Conservation (phyloP, 345 rosid species). For the Eutrema yunnanense region DNA sequence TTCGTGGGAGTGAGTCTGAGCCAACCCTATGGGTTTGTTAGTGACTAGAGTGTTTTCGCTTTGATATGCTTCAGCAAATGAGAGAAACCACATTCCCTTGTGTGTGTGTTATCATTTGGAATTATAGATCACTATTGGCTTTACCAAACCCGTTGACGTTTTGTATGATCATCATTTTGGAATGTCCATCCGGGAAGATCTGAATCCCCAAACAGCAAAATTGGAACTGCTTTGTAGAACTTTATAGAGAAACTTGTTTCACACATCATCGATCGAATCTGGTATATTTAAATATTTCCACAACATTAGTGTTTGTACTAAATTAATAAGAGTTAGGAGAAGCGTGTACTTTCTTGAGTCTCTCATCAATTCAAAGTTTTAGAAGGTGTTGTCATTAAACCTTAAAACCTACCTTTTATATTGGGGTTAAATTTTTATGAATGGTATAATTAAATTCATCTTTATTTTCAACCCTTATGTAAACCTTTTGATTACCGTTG, state of each 20-base stretch:
- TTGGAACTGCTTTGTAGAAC: not conserved
- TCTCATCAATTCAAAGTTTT: not conserved
- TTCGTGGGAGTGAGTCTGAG: too few species aligned
- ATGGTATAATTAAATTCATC: not conserved
- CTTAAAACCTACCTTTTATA: not conserved
- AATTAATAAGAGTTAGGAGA: not conserved
- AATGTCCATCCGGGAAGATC: not conserved
- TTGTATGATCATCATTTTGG: not conserved
- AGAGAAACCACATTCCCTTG: too few species aligned
- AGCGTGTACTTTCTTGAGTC: not conserved
- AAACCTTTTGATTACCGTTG: too few species aligned
- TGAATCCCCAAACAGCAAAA: not conserved
- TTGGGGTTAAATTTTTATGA: not conserved
- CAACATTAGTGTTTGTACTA: not conserved
- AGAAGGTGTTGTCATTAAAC: not conserved
- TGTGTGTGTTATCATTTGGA: too few species aligned
- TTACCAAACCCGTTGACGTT: not conserved
- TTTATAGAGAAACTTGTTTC: not conserved
- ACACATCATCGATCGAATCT: not conserved
- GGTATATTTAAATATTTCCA: not conserved
- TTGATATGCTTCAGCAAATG: too few species aligned
- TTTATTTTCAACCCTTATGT: too few species aligned
- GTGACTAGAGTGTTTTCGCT: too few species aligned
- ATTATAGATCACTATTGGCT: not conserved
- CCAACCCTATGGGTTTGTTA: too few species aligned